Evolutionary conservation across 306 rosid species (phyloP).

Genomic region (Argentina anserina): DNA sequence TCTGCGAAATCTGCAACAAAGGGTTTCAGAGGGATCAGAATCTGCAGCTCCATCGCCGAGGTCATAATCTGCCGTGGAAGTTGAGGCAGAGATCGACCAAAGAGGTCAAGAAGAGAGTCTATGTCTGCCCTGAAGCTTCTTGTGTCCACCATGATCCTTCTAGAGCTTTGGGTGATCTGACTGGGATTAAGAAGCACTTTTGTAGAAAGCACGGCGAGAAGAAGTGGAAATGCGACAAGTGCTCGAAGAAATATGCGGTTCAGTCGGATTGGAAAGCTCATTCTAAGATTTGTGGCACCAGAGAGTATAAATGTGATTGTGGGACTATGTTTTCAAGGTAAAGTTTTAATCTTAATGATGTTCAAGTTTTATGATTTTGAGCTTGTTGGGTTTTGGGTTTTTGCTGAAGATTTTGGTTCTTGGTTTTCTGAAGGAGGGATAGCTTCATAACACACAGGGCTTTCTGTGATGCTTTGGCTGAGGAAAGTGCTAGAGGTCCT

Average conservation of each 20-base stretch:
- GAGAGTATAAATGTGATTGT: slow-evolving; percentile 95
- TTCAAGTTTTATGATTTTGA: background rate
- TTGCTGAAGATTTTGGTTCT: slow-evolving; percentile 20
- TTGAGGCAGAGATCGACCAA: slow-evolving; percentile 72
- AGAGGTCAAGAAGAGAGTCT: slow-evolving; percentile 80
- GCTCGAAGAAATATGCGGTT: slow-evolving; percentile 89
- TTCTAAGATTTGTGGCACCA: slow-evolving; percentile 79
- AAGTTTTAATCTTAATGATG: too few species aligned
- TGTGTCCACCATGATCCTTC: slow-evolving; percentile 94
- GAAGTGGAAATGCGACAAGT: slow-evolving; percentile 96
- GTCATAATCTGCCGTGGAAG: slow-evolving; percentile 95
- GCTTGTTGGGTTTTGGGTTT: slow-evolving; percentile 17
- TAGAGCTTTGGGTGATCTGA: slow-evolving; percentile 83
- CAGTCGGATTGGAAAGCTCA: slow-evolving; percentile 99
- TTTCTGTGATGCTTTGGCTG: slow-evolving; percentile 87
- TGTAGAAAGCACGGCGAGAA: slow-evolving; percentile 95
- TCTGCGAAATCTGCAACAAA: slow-evolving; percentile 88
- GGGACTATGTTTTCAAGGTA: slow-evolving; percentile 78
- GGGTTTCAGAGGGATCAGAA: slow-evolving; percentile 98
- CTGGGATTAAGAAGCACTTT: slow-evolving; percentile 90
- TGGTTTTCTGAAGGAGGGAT: slow-evolving; percentile 66
- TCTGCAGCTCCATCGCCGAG: slow-evolving; percentile 87
- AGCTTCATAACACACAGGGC: slow-evolving; percentile 94
- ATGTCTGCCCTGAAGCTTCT: slow-evolving; percentile 77
- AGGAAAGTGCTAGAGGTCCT: slow-evolving; percentile 55